phyloP scores from a whole-genome alignment of 306 rosid genomes.

The Lithocarpus polystachyus region DNA sequence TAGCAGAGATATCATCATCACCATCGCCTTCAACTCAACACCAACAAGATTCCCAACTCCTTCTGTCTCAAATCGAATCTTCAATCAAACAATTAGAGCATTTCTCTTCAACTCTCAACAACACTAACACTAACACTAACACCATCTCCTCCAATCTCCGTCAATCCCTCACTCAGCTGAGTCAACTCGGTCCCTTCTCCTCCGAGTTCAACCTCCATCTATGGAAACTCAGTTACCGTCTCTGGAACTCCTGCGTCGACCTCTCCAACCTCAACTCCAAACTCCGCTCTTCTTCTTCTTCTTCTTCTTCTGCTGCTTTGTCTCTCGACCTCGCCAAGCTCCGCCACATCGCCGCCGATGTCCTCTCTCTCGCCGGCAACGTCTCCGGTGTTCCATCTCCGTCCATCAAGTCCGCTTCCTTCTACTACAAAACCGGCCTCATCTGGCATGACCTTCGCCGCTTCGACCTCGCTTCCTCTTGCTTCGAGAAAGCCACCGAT shows the following conservation, averaged over 20 bases:
- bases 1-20: constrained; percentile 66
- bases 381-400: constrained; percentile 68
- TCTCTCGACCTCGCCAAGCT: constrained; percentile 59
- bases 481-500: constrained; percentile 85
- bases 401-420: constrained; percentile 58
- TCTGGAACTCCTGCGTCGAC: constrained; percentile 94
- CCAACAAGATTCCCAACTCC: neutral
- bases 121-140: neutral
- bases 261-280: constrained; percentile 67
- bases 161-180: constrained; percentile 39
- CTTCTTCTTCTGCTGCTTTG: constrained; percentile 4
- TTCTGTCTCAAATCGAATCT: constrained; percentile 55
- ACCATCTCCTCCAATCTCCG: constrained; percentile 49
- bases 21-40: neutral
- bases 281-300: constrained; percentile 31
- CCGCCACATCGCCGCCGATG: constrained; percentile 75
- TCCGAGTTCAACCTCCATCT: constrained; percentile 59
- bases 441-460: constrained; percentile 63
- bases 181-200: constrained; percentile 50
- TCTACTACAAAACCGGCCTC: constrained; percentile 75
- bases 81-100: constrained; percentile 56
- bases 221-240: constrained; percentile 92
- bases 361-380: constrained; percentile 48
- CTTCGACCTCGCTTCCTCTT: constrained; percentile 79
- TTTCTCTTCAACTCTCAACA: constrained; percentile 19